These are phyloP conservation scores for Quercus gilva DNA, from an alignment of 306 rosid species.

Conservation along the genomic window DNA sequence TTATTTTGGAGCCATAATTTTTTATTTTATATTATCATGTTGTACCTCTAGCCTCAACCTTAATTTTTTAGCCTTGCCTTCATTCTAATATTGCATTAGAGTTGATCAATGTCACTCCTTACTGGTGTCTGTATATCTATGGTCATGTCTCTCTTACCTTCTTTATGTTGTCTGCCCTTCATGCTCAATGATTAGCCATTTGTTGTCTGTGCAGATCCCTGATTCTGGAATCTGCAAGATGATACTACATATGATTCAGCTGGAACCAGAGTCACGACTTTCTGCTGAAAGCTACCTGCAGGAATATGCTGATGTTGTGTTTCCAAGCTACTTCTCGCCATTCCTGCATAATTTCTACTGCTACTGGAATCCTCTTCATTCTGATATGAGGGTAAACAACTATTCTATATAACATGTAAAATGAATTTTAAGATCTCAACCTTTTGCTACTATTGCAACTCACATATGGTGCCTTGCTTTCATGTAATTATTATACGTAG, in stretches of 20 bases:
- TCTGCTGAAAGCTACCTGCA: conserved; percentile 83
- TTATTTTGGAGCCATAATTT: neutral
- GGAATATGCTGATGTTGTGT: conserved; percentile 74
- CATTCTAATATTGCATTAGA: neutral
- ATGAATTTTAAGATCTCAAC: neutral
- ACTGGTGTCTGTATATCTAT: neutral
- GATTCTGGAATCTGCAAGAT: conserved; percentile 87
- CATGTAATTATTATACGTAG: conserved; percentile 34
- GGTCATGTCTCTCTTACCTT: neutral
- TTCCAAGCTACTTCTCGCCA: conserved; percentile 84
- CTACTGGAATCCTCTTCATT: conserved; percentile 88
- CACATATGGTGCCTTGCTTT: conserved; percentile 16
- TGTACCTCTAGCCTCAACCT: neutral
- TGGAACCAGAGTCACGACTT: conserved; percentile 84
- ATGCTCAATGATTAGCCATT: conserved; percentile 2
- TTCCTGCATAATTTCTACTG: conserved; percentile 89
- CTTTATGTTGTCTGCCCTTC: neutral
- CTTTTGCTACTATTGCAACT: conserved; percentile 24
- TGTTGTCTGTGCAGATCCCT: conserved; percentile 70
- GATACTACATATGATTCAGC: conserved; percentile 94
- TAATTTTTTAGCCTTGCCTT: neutral
- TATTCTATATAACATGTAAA: neutral
- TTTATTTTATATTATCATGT: neutral
- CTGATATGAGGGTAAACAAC: conserved; percentile 84
- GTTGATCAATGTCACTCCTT: neutral